Base-by-base conservation (phyloP, 192 early-diverging fungal genomes). In the Cladochytrium replicatum region DNA sequence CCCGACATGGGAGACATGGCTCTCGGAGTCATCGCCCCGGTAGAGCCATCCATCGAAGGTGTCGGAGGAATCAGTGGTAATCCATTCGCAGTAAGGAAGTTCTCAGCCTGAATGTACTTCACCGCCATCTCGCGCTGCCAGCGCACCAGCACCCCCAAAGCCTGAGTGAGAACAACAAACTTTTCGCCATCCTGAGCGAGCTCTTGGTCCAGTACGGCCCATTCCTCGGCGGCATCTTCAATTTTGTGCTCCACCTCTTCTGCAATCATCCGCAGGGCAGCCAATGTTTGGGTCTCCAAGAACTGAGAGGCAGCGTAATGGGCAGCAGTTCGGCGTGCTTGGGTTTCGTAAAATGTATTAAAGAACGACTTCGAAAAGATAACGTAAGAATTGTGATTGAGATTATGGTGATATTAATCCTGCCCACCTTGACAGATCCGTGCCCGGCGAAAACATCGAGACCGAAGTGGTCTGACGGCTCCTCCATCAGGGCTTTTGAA, bases 271-370 rank as follows among this genome's bases (percentile, higher is more conserved):
- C 60, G 29, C 39, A 75, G 58, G 22, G 52, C 63, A 11, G 72
- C 67, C 17, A 75, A 40, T 3, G 59, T 55, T 37, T 75, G 58
- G 22, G 38, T 58, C 28, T 67, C 72, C 27, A 70, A 58, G 29
- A 53, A 48, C 11, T 31, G 40, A 8, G 67, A 63, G 4, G 55
- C 46, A 11, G 51, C 64, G 2, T 45, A 41, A 43, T 59, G 58
- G 29, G 57, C 61, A 4, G 52, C 19, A 7, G 63, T 45, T 8
- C 38, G 21, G 13, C 51, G 43, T n/a, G 54, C 43, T 38, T 69
- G 67, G 15, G 46, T 8, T 8, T 67, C 50, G 39, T 56, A 53
- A 6, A 74, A 49, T 34, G 43, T 52, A 7, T 54, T 28, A 40
- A 74, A 53, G 8, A 73, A 47, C 31, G n/a, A 17, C 63, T 64